These are phyloP conservation scores for Rubia peregrina DNA, from an alignment of 305 asterid genomes.

Conservation along the genomic window DNA sequence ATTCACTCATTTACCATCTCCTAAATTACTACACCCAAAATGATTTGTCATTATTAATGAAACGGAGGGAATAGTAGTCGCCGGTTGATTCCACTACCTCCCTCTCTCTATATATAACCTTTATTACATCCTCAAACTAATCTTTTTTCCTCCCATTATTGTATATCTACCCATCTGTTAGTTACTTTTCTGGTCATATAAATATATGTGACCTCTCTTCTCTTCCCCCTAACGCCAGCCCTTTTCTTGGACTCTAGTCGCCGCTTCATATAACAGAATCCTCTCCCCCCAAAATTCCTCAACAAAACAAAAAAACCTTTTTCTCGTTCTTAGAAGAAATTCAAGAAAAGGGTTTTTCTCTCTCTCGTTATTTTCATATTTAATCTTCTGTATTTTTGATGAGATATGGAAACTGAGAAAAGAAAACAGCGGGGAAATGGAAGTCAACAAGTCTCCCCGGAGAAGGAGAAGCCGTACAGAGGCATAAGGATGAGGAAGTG, in stretches of 20 bases:
- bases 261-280: slow-evolving; percentile 13
- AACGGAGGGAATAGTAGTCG: no score
- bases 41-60: no score
- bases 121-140: no score
- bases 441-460: slow-evolving; percentile 18
- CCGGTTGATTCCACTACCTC: no score
- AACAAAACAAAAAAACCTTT: background rate
- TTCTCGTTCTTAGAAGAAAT: no score
- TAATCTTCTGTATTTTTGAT: background rate
- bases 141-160: background rate
- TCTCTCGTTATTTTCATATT: background rate
- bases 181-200: slow-evolving; percentile 20
- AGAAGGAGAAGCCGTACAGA: slow-evolving; percentile 66
- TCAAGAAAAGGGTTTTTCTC: no score
- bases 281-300: slow-evolving; percentile 6
- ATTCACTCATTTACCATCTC: no score
- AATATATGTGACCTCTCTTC: slow-evolving; percentile 18
- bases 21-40: no score
- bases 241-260: slow-evolving; percentile 19
- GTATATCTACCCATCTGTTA: background rate
- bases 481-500: slow-evolving; percentile 98
- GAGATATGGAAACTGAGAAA: slow-evolving; percentile 45
- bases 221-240: slow-evolving; percentile 8
- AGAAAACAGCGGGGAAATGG: slow-evolving; percentile 34
- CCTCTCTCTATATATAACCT: no score